These are phyloP conservation scores for Suhomyces sp. DNA, from an alignment of 805 yeast species.

Conservation along the genomic window DNA sequence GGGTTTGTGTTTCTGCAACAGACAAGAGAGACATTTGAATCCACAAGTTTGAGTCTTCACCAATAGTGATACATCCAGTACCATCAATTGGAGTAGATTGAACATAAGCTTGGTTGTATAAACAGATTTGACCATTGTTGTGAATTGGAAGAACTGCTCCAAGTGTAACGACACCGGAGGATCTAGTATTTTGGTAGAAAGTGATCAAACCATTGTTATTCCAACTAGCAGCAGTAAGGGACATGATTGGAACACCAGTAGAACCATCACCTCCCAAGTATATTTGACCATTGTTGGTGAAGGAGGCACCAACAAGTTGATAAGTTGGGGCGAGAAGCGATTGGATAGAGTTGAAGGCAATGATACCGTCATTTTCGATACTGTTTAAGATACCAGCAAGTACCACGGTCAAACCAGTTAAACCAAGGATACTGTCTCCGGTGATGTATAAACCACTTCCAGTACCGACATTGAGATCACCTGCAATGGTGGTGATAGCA, in stretches of 20 bases:
- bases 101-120: slow-evolving; percentile 19
- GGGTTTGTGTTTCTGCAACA: slow-evolving; percentile 11
- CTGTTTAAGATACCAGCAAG: slow-evolving; percentile 13
- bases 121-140: slow-evolving; percentile 20
- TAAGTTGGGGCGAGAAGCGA: slow-evolving; percentile 12
- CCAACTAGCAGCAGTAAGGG: slow-evolving; percentile 10
- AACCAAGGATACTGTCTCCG: slow-evolving; percentile 6
- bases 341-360: slow-evolving; percentile 15
- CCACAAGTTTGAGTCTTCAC: slow-evolving; percentile 10
- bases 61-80: slow-evolving; percentile 27
- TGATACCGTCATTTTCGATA: slow-evolving; percentile 19
- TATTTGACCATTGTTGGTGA: slow-evolving; percentile 6
- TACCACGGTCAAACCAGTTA: slow-evolving; percentile 11
- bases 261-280: slow-evolving; percentile 14
- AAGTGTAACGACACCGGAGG: slow-evolving; percentile 19
- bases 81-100: slow-evolving; percentile 26
- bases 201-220: slow-evolving; percentile 22
- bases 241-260: slow-evolving; percentile 12
- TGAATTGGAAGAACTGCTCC: slow-evolving; percentile 11
- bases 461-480: slow-evolving; percentile 12
- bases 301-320: slow-evolving; percentile 9
- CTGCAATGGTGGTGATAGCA: slow-evolving; percentile 13
- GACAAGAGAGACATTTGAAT: slow-evolving; percentile 8
- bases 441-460: slow-evolving; percentile 18
- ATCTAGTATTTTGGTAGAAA: slow-evolving; percentile 21